Evolutionary conservation across 148 eudicot species (phyloP).

Genomic region (Polygonum aviculare): DNA sequence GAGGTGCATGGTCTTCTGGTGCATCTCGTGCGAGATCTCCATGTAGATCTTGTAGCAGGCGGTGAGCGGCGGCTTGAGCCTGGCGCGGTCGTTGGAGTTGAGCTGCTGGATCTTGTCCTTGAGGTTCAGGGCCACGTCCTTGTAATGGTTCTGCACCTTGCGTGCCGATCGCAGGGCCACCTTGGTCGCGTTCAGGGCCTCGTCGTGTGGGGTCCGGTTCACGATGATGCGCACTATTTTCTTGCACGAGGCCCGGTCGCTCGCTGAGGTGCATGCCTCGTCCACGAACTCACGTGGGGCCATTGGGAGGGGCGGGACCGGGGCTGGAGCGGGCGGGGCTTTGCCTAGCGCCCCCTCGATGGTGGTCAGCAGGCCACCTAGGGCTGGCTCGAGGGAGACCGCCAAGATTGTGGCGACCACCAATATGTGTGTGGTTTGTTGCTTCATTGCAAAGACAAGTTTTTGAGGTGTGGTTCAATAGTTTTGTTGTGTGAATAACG

Average conservation of each 20-base stretch:
- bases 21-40: conserved; percentile 18
- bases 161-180: not conserved
- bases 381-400: not conserved
- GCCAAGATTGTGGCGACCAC: not conserved
- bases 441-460: not conserved
- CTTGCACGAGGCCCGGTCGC: not conserved
- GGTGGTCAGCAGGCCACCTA: too few relatives aligned
- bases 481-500: not conserved
- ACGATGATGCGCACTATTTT: not conserved
- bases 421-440: not conserved
- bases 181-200: not conserved
- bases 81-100: not conserved
- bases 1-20: conserved; percentile 8
- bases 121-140: not conserved
- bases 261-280: not conserved
- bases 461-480: not conserved
- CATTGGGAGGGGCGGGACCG: not conserved
- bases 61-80: conserved; percentile 15
- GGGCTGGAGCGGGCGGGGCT: not conserved
- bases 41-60: conserved; percentile 26
- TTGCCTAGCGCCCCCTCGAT: not conserved
- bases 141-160: not conserved
- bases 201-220: not conserved
- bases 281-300: not conserved
- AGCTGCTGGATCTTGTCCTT: not conserved